Base-by-base conservation (phyloP, 225 moss, liverwort and hornwort species). In the Sphagnum contortum region DNA sequence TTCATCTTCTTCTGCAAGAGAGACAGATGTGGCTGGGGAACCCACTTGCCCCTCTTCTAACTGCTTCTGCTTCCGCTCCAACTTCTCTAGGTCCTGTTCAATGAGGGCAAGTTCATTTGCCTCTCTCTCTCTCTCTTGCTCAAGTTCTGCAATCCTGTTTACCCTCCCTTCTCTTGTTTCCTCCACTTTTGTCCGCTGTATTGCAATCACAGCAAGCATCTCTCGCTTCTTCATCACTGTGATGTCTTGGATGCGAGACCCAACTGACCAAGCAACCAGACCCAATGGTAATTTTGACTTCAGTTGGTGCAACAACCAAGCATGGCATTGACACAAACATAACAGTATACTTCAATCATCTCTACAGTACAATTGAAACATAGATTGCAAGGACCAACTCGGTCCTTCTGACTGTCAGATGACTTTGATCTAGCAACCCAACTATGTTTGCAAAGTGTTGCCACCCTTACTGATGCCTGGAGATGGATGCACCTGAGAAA, bases 191-290 rank as follows among this genome's bases (percentile, higher is more conserved):
- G 81, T 62, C 68, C 86, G 89, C 60, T 82, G 87, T 55, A 73
- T 54, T 61, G 77, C 73, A 49, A 95, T 65, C 60, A 77, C 88
- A 5, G 79, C 86, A 12, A 84, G 62, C 60, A 71, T 77, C 49
- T 77, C 86, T 46, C 82, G 84, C 69, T 88, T 95, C 87, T 83
- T 95, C 50, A 74, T 77, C 5, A 80, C 94, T 57, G 80, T 83
- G 59, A 79, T 73, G 63, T 91, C 88, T 9, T 84, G 81, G 61
- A 77, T 76, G 62, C 60, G 74, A 56, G 70, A 70, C 59, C 72
- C 80, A 59, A 70, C 75, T 64, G 77, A 48, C 57, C 77, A 80
- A 80, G 77, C 70, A 75, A 50, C 29, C 29, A 29, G 29, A 29
- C 29, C 29, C 29, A 29, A 29, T 29, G 29, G 29, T 29, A 29